Evolutionary conservation across 2,329 filamentous ascomycete species (phyloP).

Genomic region (Fusarium drepaniforme): DNA sequence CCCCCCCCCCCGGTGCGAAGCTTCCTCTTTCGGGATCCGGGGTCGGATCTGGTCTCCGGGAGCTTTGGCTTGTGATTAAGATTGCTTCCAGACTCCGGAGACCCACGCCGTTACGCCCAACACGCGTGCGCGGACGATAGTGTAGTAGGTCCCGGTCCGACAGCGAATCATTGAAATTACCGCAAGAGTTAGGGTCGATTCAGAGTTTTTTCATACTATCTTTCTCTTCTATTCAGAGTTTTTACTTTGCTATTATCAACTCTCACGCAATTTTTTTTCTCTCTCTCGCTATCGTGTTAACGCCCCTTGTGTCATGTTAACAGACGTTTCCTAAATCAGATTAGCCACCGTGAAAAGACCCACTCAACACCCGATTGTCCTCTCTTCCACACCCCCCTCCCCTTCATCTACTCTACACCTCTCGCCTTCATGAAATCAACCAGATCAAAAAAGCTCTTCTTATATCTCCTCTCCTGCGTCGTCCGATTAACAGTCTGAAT

Average conservation of each 20-base stretch:
- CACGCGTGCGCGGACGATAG: neutral
- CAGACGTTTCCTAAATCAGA: neutral
- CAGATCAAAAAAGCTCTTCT: constrained; percentile 70
- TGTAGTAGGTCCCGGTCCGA: neutral
- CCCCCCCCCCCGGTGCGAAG: neutral
- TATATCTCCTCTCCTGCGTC: constrained; percentile 62
- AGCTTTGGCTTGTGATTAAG: neutral
- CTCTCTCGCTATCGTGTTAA: neutral
- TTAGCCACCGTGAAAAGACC: neutral
- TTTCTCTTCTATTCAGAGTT: neutral
- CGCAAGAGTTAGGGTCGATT: neutral
- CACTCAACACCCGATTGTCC: neutral
- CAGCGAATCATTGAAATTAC: constrained; percentile 1
- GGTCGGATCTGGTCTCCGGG: neutral
- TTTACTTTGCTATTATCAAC: neutral
- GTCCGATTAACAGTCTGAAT: constrained; percentile 68
- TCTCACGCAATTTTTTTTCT: neutral
- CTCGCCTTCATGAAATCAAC: constrained; percentile 62
- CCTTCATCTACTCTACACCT: constrained; percentile 34
- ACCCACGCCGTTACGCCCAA: neutral
- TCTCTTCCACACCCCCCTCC: neutral
- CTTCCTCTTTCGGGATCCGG: neutral
- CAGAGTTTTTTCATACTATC: neutral
- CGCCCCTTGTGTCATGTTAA: neutral
- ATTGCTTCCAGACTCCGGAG: neutral